Evolutionary conservation across 495 filamentous ascomycete species (phyloP).

Genomic region (Aspergillus baeticus): DNA sequence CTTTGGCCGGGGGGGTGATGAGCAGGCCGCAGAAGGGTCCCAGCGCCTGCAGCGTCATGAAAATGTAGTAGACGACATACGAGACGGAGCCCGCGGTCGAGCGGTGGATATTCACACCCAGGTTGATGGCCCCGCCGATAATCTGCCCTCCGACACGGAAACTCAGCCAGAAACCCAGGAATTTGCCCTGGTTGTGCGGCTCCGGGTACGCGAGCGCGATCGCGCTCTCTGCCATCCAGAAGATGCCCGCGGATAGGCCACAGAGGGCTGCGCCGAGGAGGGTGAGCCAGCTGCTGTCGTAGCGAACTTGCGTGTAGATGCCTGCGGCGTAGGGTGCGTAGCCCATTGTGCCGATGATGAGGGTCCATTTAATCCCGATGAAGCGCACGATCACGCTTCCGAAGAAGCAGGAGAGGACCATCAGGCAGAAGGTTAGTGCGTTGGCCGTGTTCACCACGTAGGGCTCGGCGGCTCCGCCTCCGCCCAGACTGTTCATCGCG

Average conservation of each 20-base stretch:
- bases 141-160: conserved; percentile 63
- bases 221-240: conserved; percentile 66
- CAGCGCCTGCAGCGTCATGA: conserved; percentile 59
- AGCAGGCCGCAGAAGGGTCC: conserved; percentile 56
- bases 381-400: conserved; percentile 52
- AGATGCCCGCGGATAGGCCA: conserved; percentile 63
- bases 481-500: conserved; percentile 69
- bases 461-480: conserved; percentile 61
- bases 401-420: conserved; percentile 61
- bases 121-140: conserved; percentile 61
- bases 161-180: conserved; percentile 61
- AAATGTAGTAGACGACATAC: conserved; percentile 58
- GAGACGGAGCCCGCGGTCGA: conserved; percentile 57
- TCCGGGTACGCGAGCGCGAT: conserved; percentile 67
- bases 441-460: conserved; percentile 70
- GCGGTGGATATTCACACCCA: conserved; percentile 57
- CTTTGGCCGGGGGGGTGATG: conserved; percentile 49
- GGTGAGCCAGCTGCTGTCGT: conserved; percentile 60
- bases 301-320: conserved; percentile 67
- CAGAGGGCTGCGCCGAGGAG: conserved; percentile 64
- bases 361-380: conserved; percentile 62
- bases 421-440: conserved; percentile 63
- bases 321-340: conserved; percentile 66
- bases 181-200: conserved; percentile 57
- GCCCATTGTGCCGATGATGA: conserved; percentile 65